A percentile compares a stretch with the other conserved stretches of the same genome.
Evolutionary conservation across 2,329 filamentous ascomycete genomes (phyloP).

Genomic region (Beauveria pseudobassiana): DNA sequence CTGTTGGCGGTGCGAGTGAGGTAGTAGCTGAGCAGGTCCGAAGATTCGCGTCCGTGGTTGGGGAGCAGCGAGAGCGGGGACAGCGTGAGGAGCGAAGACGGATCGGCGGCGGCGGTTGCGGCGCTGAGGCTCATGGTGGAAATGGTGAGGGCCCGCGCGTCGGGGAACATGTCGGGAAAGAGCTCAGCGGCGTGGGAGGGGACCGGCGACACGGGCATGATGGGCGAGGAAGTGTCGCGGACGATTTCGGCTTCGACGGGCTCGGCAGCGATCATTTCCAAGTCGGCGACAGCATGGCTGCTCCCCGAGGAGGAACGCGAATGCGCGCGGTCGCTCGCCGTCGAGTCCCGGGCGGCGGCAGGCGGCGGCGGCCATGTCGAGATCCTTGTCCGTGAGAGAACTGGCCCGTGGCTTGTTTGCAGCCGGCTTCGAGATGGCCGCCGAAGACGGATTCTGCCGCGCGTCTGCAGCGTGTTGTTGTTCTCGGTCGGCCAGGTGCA

Average conservation of each 20-base stretch:
- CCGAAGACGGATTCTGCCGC: not conserved
- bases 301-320: constrained; percentile 8
- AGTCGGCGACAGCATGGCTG: not conserved
- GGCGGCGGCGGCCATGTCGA: not conserved
- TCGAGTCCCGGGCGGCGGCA: not conserved
- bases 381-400: not conserved
- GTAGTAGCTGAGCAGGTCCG: constrained; percentile 38
- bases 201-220: not conserved
- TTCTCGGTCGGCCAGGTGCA: constrained; percentile 39
- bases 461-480: constrained; percentile 5
- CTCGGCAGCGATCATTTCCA: not conserved
- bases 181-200: not conserved
- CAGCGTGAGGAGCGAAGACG: constrained; percentile 19
- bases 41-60: constrained; percentile 5
- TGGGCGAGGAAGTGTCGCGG: not conserved
- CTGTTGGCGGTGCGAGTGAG: constrained; percentile 35
- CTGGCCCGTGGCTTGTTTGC: not conserved
- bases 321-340: not conserved
- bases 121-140: not conserved
- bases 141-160: not conserved
- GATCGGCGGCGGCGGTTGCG: not conserved
- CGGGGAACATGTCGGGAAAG: not conserved
- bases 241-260: not conserved
- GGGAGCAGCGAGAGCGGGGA: constrained; percentile 20
- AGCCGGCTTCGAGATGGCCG: not conserved